A percentile compares a stretch with the other conserved stretches of the same genome.
Evolutionary conservation across 116 monocot species (phyloP).

Genomic region (Papilionanthe hybrid): DNA sequence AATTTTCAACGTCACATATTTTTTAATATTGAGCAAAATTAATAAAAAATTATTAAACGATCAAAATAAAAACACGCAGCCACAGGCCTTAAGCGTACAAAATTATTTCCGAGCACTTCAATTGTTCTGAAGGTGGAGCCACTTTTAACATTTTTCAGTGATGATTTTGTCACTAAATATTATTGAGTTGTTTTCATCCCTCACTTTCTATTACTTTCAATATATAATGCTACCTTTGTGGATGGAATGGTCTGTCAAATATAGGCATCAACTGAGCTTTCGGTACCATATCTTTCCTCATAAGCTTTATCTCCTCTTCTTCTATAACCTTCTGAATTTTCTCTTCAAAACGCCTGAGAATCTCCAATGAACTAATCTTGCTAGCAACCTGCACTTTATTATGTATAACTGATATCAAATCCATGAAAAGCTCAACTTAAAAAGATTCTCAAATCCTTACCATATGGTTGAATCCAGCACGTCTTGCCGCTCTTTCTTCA

Average conservation of each 20-base stretch:
- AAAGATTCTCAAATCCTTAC: slow-evolving; percentile 13
- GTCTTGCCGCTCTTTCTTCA: slow-evolving; percentile 47
- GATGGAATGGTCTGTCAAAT: slow-evolving; percentile 64
- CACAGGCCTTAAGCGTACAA: neutral
- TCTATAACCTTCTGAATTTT: slow-evolving; percentile 69
- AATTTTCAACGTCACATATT: too few species aligned
- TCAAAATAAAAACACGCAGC: too few species aligned
- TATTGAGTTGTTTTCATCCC: neutral
- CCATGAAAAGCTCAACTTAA: neutral
- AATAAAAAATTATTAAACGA: too few species aligned
- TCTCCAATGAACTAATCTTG: slow-evolving; percentile 53
- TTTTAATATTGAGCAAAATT: too few species aligned
- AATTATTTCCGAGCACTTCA: neutral
- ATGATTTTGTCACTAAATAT: neutral
- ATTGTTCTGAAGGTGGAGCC: neutral
- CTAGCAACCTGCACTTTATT: slow-evolving; percentile 45
- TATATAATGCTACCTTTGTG: slow-evolving; percentile 43
- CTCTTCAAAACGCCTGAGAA: slow-evolving; percentile 63
- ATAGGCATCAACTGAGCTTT: slow-evolving; percentile 81
- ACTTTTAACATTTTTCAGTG: neutral
- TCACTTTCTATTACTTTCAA: too few species aligned
- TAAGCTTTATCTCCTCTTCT: slow-evolving; percentile 62
- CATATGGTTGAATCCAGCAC: slow-evolving; percentile 56
- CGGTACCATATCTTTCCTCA: slow-evolving; percentile 83
- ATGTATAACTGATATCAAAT: neutral